Evolutionary conservation across 208 protist genomes (phyloP).

Genomic region (Ichthyophonus hoferi): DNA sequence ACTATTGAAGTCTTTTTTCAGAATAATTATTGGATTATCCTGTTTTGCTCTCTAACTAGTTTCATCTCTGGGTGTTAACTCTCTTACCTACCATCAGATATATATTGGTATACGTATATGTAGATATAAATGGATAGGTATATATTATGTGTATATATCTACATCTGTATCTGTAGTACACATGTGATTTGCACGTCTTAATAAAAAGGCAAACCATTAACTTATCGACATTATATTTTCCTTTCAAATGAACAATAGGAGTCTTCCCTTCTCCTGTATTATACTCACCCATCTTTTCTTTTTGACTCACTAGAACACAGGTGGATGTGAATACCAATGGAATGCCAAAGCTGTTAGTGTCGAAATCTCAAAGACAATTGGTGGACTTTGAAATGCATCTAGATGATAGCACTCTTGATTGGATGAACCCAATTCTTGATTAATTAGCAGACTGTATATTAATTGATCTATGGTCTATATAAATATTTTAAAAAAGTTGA

Average conservation of each 20-base stretch:
- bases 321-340: neutral
- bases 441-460: too few relatives aligned
- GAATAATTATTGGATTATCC: too few relatives aligned
- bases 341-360: neutral
- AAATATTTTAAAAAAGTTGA: too few relatives aligned
- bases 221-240: neutral
- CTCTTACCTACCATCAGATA: too few relatives aligned
- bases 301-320: neutral
- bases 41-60: too few relatives aligned
- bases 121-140: neutral
- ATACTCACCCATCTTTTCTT: neutral
- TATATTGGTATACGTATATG: neutral
- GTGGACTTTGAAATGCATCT: conserved; percentile 22
- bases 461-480: too few relatives aligned
- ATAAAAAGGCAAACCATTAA: neutral
- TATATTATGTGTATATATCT: neutral
- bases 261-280: neutral
- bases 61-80: too few relatives aligned
- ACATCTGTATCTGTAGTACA: neutral
- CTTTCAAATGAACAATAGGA: neutral
- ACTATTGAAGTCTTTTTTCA: too few relatives aligned
- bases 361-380: neutral
- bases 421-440: too few relatives aligned
- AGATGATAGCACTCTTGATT: conserved; percentile 1
- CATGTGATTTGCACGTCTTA: neutral